Percentiles rank a stretch among this genome's conserved stretches.
These are phyloP conservation scores for Parietaria judaica DNA, from an alignment of 306 rosid species.

Conservation along the genomic window DNA sequence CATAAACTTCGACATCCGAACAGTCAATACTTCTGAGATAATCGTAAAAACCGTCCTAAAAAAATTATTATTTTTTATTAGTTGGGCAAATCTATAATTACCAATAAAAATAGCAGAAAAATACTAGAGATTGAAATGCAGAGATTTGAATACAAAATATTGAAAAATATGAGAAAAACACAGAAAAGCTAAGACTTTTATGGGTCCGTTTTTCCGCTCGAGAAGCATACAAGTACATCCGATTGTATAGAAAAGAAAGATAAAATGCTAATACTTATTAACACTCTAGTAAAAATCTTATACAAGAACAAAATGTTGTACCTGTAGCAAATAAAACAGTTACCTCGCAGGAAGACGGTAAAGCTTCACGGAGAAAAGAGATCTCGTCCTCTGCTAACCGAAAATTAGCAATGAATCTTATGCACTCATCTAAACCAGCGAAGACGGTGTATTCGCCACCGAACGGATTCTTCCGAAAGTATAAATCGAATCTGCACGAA, in stretches of 20 bases:
- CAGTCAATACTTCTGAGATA: constrained; percentile 88
- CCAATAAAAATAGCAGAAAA: too few species aligned
- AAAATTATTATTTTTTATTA: constrained; percentile 4
- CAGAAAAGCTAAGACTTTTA: too few species aligned
- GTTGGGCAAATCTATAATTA: too few species aligned
- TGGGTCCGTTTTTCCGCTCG: too few species aligned
- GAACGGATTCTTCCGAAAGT: constrained; percentile 92
- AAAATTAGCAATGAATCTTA: constrained; percentile 84
- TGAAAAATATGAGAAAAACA: too few species aligned
- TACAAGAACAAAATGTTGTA: background rate
- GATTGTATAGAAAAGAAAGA: too few species aligned
- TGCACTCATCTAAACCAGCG: constrained; percentile 95
- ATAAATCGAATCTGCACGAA: constrained; percentile 85
- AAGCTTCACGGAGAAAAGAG: constrained; percentile 48
- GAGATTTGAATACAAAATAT: too few species aligned
- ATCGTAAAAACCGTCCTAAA: constrained; percentile 77
- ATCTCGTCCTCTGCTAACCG: constrained; percentile 74
- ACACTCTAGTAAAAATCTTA: too few species aligned
- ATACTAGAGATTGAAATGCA: too few species aligned
- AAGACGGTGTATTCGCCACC: constrained; percentile 95
- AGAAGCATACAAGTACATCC: too few species aligned
- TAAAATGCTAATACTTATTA: too few species aligned
- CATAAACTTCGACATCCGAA: constrained; percentile 83
- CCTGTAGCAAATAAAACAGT: background rate
- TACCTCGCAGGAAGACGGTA: constrained; percentile 87